Evolutionary conservation across 2,329 filamentous ascomycete genomes (phyloP).

Genomic region (Diaporthe citrichinensis): DNA sequence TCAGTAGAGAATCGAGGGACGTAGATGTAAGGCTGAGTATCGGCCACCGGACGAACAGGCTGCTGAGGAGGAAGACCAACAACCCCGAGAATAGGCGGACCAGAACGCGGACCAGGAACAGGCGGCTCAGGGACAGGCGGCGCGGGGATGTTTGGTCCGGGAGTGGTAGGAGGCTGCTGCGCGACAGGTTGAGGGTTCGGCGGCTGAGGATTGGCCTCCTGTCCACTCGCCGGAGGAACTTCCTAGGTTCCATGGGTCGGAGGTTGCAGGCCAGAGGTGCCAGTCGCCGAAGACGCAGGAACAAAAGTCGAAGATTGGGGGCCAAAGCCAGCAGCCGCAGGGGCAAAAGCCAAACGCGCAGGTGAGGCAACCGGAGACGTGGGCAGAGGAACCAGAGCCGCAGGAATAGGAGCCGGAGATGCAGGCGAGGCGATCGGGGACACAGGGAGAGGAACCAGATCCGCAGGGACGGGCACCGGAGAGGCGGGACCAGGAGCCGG

Average conservation of each 20-base stretch:
- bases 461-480: not conserved
- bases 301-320: not conserved
- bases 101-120: not conserved
- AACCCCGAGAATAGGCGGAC: too few species aligned
- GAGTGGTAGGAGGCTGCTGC: not conserved
- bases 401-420: too few species aligned
- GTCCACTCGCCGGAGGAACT: not conserved
- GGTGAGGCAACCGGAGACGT: not conserved
- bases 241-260: slow-evolving; percentile 13
- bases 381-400: not conserved
- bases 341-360: not conserved
- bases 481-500: not conserved
- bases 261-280: not conserved
- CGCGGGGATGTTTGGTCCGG: not conserved
- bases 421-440: not conserved
- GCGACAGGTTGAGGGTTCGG: not conserved
- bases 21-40: too few species aligned
- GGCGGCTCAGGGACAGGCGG: not conserved
- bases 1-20: not conserved
- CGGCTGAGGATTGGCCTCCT: not conserved
- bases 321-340: not conserved
- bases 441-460: not conserved
- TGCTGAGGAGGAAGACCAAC: too few species aligned
- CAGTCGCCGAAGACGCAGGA: not conserved
- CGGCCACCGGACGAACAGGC: too few species aligned